Conservation (phyloP, 371 early-diverging fungal genomes). For the Mortierella sp. region DNA sequence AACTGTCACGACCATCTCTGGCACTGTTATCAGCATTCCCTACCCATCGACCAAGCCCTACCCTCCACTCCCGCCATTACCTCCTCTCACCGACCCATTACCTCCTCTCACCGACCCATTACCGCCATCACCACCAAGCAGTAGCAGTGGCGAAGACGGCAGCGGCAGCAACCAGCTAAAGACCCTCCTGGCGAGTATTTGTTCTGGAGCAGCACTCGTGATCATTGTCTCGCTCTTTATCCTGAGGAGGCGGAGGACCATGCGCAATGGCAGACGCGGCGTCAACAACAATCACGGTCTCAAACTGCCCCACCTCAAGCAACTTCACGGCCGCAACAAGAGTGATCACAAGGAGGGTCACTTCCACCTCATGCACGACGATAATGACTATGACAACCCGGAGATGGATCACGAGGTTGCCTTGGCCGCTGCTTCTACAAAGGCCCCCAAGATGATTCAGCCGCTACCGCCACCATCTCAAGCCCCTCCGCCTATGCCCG, state of each 20-base stretch:
- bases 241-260: conserved; percentile 19
- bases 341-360: not conserved
- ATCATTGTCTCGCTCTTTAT: conserved; percentile 22
- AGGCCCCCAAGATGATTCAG: not conserved
- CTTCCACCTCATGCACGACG: conserved; percentile 29
- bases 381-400: conserved; percentile 22
- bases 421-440: not conserved
- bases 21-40: conserved; percentile 1
- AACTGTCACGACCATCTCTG: not conserved
- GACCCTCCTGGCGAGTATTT: conserved; percentile 19
- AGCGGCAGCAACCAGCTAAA: not conserved
- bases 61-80: conserved; percentile 27
- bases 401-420: not conserved
- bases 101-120: not conserved
- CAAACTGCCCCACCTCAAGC: conserved; percentile 1
- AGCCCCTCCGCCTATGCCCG: not conserved
- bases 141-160: not conserved
- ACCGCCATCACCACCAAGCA: not conserved
- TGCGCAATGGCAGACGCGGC: not conserved
- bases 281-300: not conserved
- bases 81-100: not conserved
- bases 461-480: not conserved
- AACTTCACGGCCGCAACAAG: conserved; percentile 19
- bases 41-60: not conserved
- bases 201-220: conserved; percentile 20